Conservation (phyloP, 352 stramenopile genomes). For the Phytophthora fragariae region DNA sequence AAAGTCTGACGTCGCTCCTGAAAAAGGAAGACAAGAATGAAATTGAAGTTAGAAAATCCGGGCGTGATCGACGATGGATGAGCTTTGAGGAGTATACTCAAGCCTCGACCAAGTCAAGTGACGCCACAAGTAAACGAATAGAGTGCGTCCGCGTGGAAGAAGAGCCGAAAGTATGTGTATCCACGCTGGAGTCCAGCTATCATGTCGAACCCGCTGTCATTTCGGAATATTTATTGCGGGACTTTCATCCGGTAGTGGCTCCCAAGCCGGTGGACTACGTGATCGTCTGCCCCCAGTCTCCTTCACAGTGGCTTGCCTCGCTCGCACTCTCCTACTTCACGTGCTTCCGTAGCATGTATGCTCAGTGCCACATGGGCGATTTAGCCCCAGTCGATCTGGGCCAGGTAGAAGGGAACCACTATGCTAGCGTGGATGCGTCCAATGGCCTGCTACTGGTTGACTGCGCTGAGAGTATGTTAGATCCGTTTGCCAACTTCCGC, state of each 20-base stretch:
- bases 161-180: constrained; percentile 55
- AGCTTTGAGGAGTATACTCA: constrained; percentile 49
- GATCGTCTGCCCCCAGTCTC: constrained; percentile 76
- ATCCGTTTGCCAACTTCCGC: constrained; percentile 76
- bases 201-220: constrained; percentile 61
- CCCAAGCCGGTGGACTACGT: constrained; percentile 79
- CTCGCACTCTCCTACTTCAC: constrained; percentile 78
- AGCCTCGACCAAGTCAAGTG: constrained; percentile 21
- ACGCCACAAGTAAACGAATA: constrained; percentile 28
- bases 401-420: constrained; percentile 44
- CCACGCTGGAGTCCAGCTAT: constrained; percentile 61
- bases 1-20: constrained; percentile 40
- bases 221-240: constrained; percentile 80
- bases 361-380: constrained; percentile 74
- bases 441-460: constrained; percentile 70
- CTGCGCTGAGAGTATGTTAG: constrained; percentile 52
- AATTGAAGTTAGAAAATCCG: constrained; percentile 25
- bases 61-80: constrained; percentile 48
- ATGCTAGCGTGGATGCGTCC: constrained; percentile 54
- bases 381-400: constrained; percentile 61
- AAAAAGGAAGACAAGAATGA: constrained; percentile 42
- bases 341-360: constrained; percentile 75
- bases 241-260: constrained; percentile 67
- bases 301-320: constrained; percentile 73
- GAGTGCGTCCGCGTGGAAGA: constrained; percentile 34